Percentiles rank a stretch among this genome's conserved stretches.
These are phyloP conservation scores for Aureobasidium leucospermi DNA, from an alignment of 2,329 filamentous ascomycete species.

Conservation along the genomic window DNA sequence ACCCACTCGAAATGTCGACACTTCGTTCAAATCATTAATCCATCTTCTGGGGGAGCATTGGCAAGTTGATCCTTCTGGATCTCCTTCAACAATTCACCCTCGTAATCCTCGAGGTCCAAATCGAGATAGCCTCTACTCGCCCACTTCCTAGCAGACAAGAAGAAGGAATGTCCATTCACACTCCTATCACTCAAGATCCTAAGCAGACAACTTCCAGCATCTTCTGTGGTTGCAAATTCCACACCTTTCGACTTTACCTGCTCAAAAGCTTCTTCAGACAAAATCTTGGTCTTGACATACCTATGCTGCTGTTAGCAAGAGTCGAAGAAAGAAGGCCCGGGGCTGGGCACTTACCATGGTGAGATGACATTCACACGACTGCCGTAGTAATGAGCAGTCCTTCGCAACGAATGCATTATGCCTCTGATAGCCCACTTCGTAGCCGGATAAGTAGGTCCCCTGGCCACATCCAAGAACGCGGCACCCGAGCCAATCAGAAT, in stretches of 20 bases:
- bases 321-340: no score
- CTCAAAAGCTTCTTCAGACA: conserved; percentile 18
- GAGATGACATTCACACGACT: conserved; percentile 4
- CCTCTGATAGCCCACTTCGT: conserved; percentile 28
- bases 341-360: not conserved
- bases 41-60: not conserved
- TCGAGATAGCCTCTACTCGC: not conserved
- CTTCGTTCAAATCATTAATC: not conserved
- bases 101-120: not conserved
- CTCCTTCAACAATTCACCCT: not conserved
- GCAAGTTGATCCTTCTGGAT: not conserved
- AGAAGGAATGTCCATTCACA: not conserved
- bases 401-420: conserved; percentile 10
- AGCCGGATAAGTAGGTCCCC: conserved; percentile 23
- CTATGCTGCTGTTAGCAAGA: not conserved
- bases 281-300: conserved; percentile 22
- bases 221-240: conserved; percentile 20
- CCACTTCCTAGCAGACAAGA: not conserved
- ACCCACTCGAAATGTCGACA: no score
- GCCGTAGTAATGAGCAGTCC: not conserved
- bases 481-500: conserved; percentile 45
- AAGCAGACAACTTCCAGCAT: conserved; percentile 20
- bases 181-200: conserved; percentile 14
- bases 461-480: conserved; percentile 40
- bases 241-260: conserved; percentile 15